These are phyloP conservation scores for Fusarium miscanthi DNA, from an alignment of 2,329 filamentous ascomycete species.

Conservation along the genomic window DNA sequence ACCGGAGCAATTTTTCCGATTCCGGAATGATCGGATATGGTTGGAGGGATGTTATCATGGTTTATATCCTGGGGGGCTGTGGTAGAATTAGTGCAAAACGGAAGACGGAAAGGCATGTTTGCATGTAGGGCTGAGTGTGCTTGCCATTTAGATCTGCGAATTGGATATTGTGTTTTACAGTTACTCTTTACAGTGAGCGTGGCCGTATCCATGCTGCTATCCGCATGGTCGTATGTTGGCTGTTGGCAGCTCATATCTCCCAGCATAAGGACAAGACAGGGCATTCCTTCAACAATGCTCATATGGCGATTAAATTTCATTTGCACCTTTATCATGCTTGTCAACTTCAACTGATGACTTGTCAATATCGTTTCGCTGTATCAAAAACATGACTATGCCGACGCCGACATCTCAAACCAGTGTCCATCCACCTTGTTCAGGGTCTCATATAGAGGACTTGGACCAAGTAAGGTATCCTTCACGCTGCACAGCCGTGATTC, in stretches of 20 bases:
- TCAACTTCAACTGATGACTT: background rate
- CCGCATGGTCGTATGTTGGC: background rate
- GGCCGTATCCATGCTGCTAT: background rate
- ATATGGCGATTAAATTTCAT: background rate
- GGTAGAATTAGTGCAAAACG: background rate
- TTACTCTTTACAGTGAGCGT: background rate
- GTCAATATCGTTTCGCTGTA: background rate
- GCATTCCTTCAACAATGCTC: background rate
- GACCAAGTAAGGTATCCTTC: background rate
- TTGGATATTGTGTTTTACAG: background rate
- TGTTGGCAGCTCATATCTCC: background rate
- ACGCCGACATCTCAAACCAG: background rate
- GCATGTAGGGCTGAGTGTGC: background rate
- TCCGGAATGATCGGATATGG: conserved; percentile 37
- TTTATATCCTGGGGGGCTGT: background rate
- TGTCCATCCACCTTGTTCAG: background rate
- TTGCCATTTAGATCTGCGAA: background rate
- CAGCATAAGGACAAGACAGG: background rate
- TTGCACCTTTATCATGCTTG: background rate
- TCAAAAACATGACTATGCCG: background rate
- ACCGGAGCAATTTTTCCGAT: conserved; percentile 4
- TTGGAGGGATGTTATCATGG: background rate
- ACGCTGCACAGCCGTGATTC: background rate
- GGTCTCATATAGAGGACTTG: background rate
- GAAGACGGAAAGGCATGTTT: background rate